These are phyloP conservation scores for Erodium chrysanthum DNA, from an alignment of 441 rosid genomes.

Conservation along the genomic window DNA sequence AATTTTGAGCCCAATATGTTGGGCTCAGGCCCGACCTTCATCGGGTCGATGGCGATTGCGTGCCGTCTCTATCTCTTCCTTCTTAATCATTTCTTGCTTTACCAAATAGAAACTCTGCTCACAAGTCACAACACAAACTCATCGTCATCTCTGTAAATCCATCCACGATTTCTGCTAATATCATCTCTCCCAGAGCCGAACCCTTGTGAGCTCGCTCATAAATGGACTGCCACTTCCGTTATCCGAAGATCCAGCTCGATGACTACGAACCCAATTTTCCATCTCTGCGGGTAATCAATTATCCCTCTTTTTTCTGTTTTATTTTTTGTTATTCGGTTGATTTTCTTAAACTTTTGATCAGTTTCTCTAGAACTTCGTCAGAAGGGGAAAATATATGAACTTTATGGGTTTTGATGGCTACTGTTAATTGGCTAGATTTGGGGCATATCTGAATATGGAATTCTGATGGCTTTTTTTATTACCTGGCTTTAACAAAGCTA, in stretches of 20 bases:
- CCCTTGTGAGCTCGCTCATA: background rate
- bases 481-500: background rate
- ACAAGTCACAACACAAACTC: background rate
- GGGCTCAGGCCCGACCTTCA: background rate
- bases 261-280: slow-evolving; percentile 14
- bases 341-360: background rate
- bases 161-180: background rate
- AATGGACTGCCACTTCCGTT: slow-evolving; percentile 17
- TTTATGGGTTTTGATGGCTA: background rate
- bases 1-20: background rate
- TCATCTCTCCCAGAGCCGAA: background rate
- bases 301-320: background rate
- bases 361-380: background rate
- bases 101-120: background rate
- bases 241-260: slow-evolving; percentile 21
- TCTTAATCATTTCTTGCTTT: background rate
- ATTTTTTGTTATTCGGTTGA: background rate
- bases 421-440: background rate
- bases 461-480: background rate
- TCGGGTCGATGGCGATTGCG: background rate
- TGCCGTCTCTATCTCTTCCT: slow-evolving; percentile 1
- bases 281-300: slow-evolving; percentile 12
- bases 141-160: slow-evolving; percentile 7
- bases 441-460: background rate
- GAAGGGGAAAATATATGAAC: background rate